These are phyloP conservation scores for Aspergillus transmontanensis DNA, from an alignment of 2,329 filamentous ascomycete genomes.

Conservation along the genomic window DNA sequence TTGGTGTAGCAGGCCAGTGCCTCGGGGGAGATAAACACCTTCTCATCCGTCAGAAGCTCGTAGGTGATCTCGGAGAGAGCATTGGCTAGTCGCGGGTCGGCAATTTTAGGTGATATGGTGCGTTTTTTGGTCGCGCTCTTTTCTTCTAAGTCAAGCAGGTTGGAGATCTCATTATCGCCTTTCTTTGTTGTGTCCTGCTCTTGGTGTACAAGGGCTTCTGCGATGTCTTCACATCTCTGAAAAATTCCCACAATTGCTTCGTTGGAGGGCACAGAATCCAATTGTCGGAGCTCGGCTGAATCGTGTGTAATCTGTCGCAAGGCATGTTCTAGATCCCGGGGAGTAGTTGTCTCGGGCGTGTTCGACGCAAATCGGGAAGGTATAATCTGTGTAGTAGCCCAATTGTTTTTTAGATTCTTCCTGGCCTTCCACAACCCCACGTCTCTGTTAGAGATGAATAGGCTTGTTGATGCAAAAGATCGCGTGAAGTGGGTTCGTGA, in stretches of 20 bases:
- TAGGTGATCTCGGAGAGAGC: conserved; percentile 62
- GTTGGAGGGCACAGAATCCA: conserved; percentile 37
- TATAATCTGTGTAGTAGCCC: conserved; percentile 3
- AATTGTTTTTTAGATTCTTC: conserved; percentile 10
- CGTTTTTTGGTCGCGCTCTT: conserved; percentile 30
- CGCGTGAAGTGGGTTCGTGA: conserved; percentile 24
- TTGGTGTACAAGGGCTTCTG: conserved; percentile 32
- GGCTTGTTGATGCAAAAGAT: conserved; percentile 20
- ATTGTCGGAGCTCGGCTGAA: conserved; percentile 31
- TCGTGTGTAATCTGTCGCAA: conserved; percentile 36
- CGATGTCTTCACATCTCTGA: conserved; percentile 37
- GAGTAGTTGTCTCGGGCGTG: conserved; percentile 6
- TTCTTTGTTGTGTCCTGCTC: conserved; percentile 26
- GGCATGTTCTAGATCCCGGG: conserved; percentile 22
- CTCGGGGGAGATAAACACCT: conserved; percentile 76
- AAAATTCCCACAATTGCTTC: conserved; percentile 37
- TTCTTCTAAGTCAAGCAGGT: conserved; percentile 45
- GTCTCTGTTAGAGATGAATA: conserved; percentile 12
- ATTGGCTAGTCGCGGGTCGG: conserved; percentile 41
- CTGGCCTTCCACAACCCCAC: conserved; percentile 23
- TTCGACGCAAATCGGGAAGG: conserved; percentile 25
- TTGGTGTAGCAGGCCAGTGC: conserved; percentile 75
- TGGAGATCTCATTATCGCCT: conserved; percentile 42
- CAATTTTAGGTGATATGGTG: conserved; percentile 27
- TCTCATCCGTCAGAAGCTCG: conserved; percentile 69